Percentiles rank a stretch among this genome's conserved stretches.
Conservation (phyloP, 2,329 filamentous ascomycete species). For the Hypoxylon sp. region DNA sequence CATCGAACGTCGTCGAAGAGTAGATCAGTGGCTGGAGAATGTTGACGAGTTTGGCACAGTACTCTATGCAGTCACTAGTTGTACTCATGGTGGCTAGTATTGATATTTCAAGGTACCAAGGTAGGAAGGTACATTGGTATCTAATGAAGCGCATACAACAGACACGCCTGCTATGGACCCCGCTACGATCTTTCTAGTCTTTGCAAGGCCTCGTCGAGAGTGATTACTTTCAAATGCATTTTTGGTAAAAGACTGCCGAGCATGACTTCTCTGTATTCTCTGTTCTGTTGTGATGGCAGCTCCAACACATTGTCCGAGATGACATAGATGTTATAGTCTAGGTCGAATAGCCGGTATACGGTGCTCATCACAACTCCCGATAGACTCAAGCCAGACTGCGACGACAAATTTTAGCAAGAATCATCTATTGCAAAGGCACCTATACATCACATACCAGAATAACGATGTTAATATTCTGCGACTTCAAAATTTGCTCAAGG, state of each 20-base stretch:
- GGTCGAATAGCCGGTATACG: slow-evolving; percentile 53
- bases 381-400: slow-evolving; percentile 51
- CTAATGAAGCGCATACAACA: too few species aligned
- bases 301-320: slow-evolving; percentile 49
- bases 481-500: slow-evolving; percentile 52
- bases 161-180: too few species aligned
- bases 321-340: slow-evolving; percentile 54
- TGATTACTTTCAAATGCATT: slow-evolving; percentile 39
- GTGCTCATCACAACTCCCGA: slow-evolving; percentile 54
- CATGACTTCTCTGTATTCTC: slow-evolving; percentile 33
- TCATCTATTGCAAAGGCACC: neutral
- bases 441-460: slow-evolving; percentile 46
- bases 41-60: slow-evolving; percentile 64
- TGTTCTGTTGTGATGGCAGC: slow-evolving; percentile 38
- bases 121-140: too few species aligned
- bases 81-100: slow-evolving; percentile 52
- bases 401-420: neutral
- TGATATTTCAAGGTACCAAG: too few species aligned
- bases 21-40: slow-evolving; percentile 59
- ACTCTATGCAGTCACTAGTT: slow-evolving; percentile 59
- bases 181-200: slow-evolving; percentile 1
- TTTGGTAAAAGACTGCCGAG: slow-evolving; percentile 42
- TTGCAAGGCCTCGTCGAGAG: slow-evolving; percentile 20
- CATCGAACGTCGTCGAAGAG: slow-evolving; percentile 47
- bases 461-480: slow-evolving; percentile 52